Evolutionary conservation across 225 moss, liverwort and hornwort genomes (phyloP).

Genomic region (Pseudisothecium myosuroides): DNA sequence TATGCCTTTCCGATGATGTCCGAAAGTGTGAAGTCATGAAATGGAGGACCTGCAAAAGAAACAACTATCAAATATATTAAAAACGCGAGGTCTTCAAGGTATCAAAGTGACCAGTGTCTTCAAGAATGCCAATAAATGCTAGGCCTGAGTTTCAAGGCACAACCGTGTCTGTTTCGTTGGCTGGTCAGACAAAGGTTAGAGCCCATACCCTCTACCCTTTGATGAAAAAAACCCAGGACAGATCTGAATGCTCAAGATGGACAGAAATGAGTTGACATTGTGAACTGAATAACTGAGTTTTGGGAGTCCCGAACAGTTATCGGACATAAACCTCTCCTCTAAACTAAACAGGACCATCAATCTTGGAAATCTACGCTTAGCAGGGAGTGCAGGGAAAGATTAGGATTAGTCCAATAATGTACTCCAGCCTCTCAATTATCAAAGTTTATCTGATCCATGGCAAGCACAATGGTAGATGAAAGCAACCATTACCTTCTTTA

Average conservation of each 20-base stretch:
- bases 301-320: not conserved
- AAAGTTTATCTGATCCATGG: not conserved
- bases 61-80: not conserved
- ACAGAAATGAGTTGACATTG: not conserved
- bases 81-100: not conserved
- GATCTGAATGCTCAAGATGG: not conserved
- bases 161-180: not conserved
- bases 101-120: not conserved
- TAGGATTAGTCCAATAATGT: not conserved
- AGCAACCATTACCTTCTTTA: slow-evolving; percentile 45
- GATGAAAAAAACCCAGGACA: not conserved
- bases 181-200: not conserved
- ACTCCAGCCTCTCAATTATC: not conserved
- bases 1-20: slow-evolving; percentile 53
- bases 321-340: too few species aligned
- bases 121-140: not conserved
- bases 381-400: not conserved
- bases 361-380: not conserved
- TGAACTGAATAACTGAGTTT: not conserved
- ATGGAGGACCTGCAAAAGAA: slow-evolving; percentile 66
- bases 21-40: slow-evolving; percentile 77
- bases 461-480: not conserved
- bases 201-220: not conserved
- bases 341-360: not conserved
- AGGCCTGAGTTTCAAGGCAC: not conserved